Conservation (phyloP, 2,329 filamentous ascomycete species). For the Aschersonia sp. region DNA sequence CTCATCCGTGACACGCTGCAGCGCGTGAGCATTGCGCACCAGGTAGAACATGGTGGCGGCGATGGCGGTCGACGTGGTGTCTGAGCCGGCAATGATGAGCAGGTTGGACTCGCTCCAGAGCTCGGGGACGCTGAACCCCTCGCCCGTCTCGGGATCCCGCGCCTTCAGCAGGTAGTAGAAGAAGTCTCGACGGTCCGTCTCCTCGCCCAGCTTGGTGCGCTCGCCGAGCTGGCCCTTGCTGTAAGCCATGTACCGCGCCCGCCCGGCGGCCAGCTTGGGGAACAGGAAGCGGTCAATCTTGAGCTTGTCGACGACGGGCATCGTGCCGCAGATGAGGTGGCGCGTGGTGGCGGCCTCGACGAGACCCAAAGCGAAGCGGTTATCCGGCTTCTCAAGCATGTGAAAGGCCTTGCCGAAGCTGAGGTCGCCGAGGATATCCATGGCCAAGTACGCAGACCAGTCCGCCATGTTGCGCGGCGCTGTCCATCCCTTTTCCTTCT, state of each 20-base stretch:
- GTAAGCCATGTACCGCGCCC: slow-evolving; percentile 58
- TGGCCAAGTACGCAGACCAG: slow-evolving; percentile 47
- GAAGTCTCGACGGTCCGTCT: slow-evolving; percentile 57
- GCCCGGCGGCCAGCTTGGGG: slow-evolving; percentile 48
- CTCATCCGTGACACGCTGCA: slow-evolving; percentile 33
- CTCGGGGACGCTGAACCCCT: slow-evolving; percentile 49
- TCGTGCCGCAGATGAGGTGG: slow-evolving; percentile 58
- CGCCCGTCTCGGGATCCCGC: slow-evolving; percentile 55
- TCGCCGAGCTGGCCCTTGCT: slow-evolving; percentile 53
- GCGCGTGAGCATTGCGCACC: slow-evolving; percentile 31
- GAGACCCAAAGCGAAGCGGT: slow-evolving; percentile 51
- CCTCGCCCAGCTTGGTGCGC: slow-evolving; percentile 50
- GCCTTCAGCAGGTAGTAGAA: slow-evolving; percentile 64
- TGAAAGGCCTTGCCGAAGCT: slow-evolving; percentile 49
- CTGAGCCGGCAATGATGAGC: slow-evolving; percentile 57
- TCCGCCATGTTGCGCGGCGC: slow-evolving; percentile 45
- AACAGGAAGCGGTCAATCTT: slow-evolving; percentile 56
- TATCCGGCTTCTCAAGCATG: slow-evolving; percentile 44
- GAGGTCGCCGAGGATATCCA: slow-evolving; percentile 47
- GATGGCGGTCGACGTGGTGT: slow-evolving; percentile 58
- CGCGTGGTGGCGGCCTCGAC: slow-evolving; percentile 54
- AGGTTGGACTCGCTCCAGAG: slow-evolving; percentile 60
- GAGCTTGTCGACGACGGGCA: slow-evolving; percentile 53
- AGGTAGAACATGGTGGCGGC: slow-evolving; percentile 50
- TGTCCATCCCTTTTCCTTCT: slow-evolving; percentile 43